Conservation (phyloP, 2,329 filamentous ascomycete species). For the Zasmidium cellare region DNA sequence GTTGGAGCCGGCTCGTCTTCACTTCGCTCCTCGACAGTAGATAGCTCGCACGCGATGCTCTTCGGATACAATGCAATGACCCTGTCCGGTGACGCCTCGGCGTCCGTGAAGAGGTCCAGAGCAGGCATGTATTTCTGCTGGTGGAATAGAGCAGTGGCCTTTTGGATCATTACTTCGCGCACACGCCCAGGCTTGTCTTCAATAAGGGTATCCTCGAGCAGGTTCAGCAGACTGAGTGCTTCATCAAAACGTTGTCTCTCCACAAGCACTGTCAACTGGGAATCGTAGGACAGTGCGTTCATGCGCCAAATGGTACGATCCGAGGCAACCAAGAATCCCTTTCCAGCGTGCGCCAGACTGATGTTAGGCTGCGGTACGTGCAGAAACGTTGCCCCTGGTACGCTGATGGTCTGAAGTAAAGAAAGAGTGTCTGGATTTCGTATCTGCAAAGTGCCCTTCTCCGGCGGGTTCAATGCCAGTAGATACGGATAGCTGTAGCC, state of each 20-base stretch:
- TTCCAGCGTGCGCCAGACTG: conserved; percentile 92
- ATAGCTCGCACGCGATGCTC: conserved; percentile 79
- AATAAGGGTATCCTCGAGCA: conserved; percentile 90
- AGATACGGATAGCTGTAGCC: conserved; percentile 98
- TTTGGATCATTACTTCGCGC: conserved; percentile 85
- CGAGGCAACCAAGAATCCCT: conserved; percentile 91
- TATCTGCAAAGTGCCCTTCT: conserved; percentile 84
- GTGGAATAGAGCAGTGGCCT: conserved; percentile 82
- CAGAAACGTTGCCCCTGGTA: conserved; percentile 79
- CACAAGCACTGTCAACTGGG: conserved; percentile 81
- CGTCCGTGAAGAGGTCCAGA: conserved; percentile 87
- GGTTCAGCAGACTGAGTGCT: conserved; percentile 81
- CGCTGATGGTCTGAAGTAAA: conserved; percentile 79
- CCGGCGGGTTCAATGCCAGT: conserved; percentile 76
- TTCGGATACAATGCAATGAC: conserved; percentile 84
- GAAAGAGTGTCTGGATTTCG: conserved; percentile 89
- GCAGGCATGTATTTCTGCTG: conserved; percentile 80
- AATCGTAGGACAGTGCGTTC: conserved; percentile 87
- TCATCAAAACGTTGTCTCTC: conserved; percentile 77
- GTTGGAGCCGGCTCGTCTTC: conserved; percentile 48
- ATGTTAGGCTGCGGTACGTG: conserved; percentile 92
- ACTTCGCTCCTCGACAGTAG: conserved; percentile 52
- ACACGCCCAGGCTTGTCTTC: conserved; percentile 78
- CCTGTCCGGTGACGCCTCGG: conserved; percentile 83
- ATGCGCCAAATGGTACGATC: conserved; percentile 95